Evolutionary conservation across 1,284 basidiomycete species (phyloP).

Genomic region (Microbotryum intermedium): DNA sequence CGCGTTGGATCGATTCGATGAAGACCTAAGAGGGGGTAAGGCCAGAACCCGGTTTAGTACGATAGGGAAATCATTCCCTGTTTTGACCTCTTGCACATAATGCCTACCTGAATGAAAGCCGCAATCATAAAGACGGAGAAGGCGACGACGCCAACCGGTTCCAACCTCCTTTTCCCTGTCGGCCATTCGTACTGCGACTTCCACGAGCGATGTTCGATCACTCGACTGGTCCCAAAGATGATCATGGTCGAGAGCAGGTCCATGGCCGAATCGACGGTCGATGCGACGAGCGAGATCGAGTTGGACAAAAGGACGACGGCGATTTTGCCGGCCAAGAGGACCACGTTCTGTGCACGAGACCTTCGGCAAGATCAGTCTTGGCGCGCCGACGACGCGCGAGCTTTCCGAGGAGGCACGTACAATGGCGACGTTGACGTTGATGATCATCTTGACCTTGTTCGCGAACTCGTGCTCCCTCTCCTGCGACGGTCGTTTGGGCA

Average conservation of each 20-base stretch:
- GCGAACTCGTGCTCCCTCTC: slow-evolving; percentile 19
- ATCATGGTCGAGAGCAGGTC: slow-evolving; percentile 47
- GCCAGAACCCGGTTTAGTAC: slow-evolving; percentile 1
- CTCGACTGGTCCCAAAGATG: slow-evolving; percentile 31
- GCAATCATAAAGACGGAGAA: slow-evolving; percentile 53
- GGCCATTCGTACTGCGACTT: slow-evolving; percentile 41
- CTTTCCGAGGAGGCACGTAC: slow-evolving; percentile 45
- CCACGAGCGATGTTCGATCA: slow-evolving; percentile 19
- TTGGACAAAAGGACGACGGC: slow-evolving; percentile 47
- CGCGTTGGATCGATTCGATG: slow-evolving; percentile 44
- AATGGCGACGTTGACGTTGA: slow-evolving; percentile 4
- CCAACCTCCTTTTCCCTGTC: slow-evolving; percentile 46
- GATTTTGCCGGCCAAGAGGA: slow-evolving; percentile 46
- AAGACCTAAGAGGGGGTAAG: slow-evolving; percentile 40
- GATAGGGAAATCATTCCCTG: slow-evolving; percentile 25
- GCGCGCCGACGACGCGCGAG: slow-evolving; percentile 36
- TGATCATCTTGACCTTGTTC: slow-evolving; percentile 32
- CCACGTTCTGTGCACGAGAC: slow-evolving; percentile 41
- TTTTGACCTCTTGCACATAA: too few species aligned
- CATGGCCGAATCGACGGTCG: slow-evolving; percentile 48
- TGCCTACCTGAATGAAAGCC: slow-evolving; percentile 38
- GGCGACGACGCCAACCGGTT: slow-evolving; percentile 42
- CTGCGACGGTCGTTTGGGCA: not conserved
- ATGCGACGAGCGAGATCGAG: slow-evolving; percentile 50
- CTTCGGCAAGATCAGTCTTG: slow-evolving; percentile 29